Evolutionary conservation across 2,329 filamentous ascomycete species (phyloP).

Genomic region (Tolypocladium sp.): DNA sequence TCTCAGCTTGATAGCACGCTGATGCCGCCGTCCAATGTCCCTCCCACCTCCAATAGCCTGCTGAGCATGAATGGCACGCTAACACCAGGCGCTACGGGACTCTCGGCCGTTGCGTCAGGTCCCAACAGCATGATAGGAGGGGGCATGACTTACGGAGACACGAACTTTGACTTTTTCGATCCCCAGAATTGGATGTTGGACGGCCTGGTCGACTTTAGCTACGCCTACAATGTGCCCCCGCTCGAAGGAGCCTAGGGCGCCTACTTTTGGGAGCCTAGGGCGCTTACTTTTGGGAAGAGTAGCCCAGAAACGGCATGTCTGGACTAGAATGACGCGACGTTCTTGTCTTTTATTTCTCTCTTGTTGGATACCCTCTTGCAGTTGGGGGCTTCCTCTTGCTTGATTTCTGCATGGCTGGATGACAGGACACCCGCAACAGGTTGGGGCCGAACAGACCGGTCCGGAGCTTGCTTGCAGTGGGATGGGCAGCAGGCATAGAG

Average conservation of each 20-base stretch:
- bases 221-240: conserved; percentile 43
- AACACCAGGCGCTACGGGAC: conserved; percentile 38
- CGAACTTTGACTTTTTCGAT: conserved; percentile 82
- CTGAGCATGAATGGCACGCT: conserved; percentile 41
- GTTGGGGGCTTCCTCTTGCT: not conserved
- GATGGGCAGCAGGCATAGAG: not conserved
- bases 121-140: conserved; percentile 38
- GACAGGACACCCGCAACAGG: not conserved
- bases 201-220: conserved; percentile 73
- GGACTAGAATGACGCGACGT: not conserved
- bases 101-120: conserved; percentile 28
- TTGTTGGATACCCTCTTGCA: not conserved
- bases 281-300: not conserved
- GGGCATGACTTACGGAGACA: conserved; percentile 51
- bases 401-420: not conserved
- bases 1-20: conserved; percentile 55
- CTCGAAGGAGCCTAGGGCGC: conserved; percentile 39
- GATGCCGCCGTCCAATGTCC: conserved; percentile 27
- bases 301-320: not conserved
- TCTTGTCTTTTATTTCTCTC: not conserved
- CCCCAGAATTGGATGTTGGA: conserved; percentile 92
- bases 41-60: conserved; percentile 34
- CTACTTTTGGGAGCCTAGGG: conserved; percentile 27
- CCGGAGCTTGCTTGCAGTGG: not conserved
- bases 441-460: not conserved